Conservation (phyloP, 352 stramenopile species). For the Phytopythium sindhum region DNA sequence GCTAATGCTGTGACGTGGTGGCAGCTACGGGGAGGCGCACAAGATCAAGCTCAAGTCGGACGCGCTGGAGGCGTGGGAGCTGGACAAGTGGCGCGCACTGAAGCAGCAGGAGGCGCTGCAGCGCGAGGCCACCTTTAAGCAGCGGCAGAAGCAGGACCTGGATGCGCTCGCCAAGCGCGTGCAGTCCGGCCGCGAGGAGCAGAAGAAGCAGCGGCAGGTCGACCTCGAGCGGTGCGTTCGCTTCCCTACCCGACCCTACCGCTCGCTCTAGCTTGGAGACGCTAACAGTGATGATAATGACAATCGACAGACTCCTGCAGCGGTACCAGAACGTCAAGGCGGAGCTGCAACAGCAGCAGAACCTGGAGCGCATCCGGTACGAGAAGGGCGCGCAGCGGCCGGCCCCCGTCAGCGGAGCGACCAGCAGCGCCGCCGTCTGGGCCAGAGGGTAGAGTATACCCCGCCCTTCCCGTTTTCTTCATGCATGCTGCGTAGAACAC, state of each 20-base stretch:
- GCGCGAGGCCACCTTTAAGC: slow-evolving; percentile 94
- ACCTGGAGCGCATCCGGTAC: slow-evolving; percentile 88
- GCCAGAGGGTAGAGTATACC: background rate
- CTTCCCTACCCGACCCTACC: background rate
- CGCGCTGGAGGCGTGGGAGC: slow-evolving; percentile 92
- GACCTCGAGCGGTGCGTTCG: slow-evolving; percentile 84
- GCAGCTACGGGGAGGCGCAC: slow-evolving; percentile 92
- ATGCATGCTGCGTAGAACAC: background rate
- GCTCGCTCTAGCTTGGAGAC: background rate
- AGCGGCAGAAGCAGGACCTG: slow-evolving; percentile 91
- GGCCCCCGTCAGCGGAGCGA: slow-evolving; percentile 8
- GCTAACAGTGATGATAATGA: background rate
- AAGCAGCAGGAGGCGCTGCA: slow-evolving; percentile 95
- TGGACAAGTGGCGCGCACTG: slow-evolving; percentile 93
- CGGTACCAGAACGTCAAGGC: slow-evolving; percentile 96
- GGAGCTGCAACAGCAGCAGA: slow-evolving; percentile 93
- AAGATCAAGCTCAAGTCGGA: slow-evolving; percentile 97
- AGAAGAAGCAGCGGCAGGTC: slow-evolving; percentile 94
- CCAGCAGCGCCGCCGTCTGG: slow-evolving; percentile 11
- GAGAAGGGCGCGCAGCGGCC: slow-evolving; percentile 71
- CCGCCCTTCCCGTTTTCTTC: too few relatives aligned
- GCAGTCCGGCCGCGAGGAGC: slow-evolving; percentile 91
- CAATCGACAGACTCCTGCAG: slow-evolving; percentile 68
- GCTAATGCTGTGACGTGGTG: background rate
- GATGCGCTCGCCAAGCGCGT: slow-evolving; percentile 93